A percentile compares a stretch with the other conserved stretches of the same genome.
These are phyloP conservation scores for Furcasterigmium furcatum DNA, from an alignment of 2,329 filamentous ascomycete species.

Conservation along the genomic window DNA sequence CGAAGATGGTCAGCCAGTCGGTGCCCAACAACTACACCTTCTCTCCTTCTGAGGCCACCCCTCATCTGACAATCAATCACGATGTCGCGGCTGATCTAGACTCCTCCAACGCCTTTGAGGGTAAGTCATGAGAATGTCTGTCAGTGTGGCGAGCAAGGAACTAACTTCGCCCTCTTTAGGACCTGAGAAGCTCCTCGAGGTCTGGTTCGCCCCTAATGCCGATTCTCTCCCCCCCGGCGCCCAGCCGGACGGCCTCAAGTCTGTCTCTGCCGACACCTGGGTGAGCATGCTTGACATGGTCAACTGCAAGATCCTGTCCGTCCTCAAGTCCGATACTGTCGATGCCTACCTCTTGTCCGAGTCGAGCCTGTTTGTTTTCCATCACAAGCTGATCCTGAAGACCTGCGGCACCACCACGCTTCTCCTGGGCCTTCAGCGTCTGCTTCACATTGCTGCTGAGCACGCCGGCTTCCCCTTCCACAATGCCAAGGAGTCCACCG, in stretches of 20 bases:
- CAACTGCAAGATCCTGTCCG: slow-evolving; percentile 96
- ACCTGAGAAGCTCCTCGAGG: slow-evolving; percentile 95
- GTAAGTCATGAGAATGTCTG: too few relatives aligned
- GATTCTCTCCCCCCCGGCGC: slow-evolving; percentile 67
- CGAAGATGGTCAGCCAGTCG: slow-evolving; percentile 73
- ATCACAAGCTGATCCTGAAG: slow-evolving; percentile 99
- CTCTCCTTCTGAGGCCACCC: slow-evolving; percentile 78
- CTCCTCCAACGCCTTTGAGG: slow-evolving; percentile 95
- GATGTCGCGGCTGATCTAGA: slow-evolving; percentile 90
- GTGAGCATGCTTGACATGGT: slow-evolving; percentile 97
- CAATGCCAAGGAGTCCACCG: slow-evolving; percentile 61
- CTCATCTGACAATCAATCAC: slow-evolving; percentile 94
- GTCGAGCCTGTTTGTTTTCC: slow-evolving; percentile 99
- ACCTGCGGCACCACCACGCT: slow-evolving; percentile 97
- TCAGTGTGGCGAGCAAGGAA: too few relatives aligned
- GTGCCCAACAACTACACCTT: slow-evolving; percentile 79
- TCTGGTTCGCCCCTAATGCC: slow-evolving; percentile 90
- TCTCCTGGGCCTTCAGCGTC: slow-evolving; percentile 81
- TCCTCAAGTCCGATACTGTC: slow-evolving; percentile 88
- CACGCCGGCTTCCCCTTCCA: slow-evolving; percentile 87
- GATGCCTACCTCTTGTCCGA: slow-evolving; percentile 97
- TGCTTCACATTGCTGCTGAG: slow-evolving; percentile 86
- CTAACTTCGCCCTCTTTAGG: slow-evolving; percentile 43
- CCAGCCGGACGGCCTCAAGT: slow-evolving; percentile 77
- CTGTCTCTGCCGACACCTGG: slow-evolving; percentile 81